A percentile compares a stretch with the other conserved stretches of the same genome.
phyloP scores from a whole-genome alignment of 371 early-diverging fungal species.

The Rhizopus sp. region DNA sequence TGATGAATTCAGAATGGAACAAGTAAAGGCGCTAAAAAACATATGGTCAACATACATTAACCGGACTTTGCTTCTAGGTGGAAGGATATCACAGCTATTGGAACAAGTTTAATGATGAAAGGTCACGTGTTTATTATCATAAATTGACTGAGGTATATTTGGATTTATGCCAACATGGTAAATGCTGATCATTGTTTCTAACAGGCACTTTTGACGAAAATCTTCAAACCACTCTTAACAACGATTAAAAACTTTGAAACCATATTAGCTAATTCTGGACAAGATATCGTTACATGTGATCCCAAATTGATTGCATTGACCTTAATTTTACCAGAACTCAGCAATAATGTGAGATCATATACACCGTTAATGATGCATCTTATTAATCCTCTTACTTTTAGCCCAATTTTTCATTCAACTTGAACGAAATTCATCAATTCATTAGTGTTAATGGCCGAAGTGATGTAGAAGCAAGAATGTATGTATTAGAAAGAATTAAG shows the following conservation, averaged over 20 bases:
- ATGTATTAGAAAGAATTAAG: slow-evolving; percentile 27
- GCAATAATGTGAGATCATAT: slow-evolving; percentile 6
- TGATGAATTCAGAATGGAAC: slow-evolving; percentile 27
- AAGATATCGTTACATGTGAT: background rate
- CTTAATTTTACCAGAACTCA: background rate
- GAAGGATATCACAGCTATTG: slow-evolving; percentile 16
- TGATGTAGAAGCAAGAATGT: slow-evolving; percentile 9
- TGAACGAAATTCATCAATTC: slow-evolving; percentile 12
- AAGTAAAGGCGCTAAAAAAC: slow-evolving; percentile 4
- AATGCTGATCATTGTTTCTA: slow-evolving; percentile 37
- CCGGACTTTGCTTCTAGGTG: slow-evolving; percentile 4
- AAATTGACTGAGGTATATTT: slow-evolving; percentile 14
- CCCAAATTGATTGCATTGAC: background rate
- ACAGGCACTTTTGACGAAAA: slow-evolving; percentile 75
- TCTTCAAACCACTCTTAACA: slow-evolving; percentile 67
- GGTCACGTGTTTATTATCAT: slow-evolving; percentile 16
- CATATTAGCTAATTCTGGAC: slow-evolving; percentile 26
- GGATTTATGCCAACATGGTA: background rate
- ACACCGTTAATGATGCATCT: background rate
- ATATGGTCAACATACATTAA: background rate
- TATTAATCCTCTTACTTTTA: background rate
- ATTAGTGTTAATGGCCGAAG: slow-evolving; percentile 23
- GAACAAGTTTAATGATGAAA: slow-evolving; percentile 20
- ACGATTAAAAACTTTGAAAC: slow-evolving; percentile 30
- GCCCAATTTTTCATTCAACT: slow-evolving; percentile 9